Conservation (phyloP, 768 basidiomycete species). For the Hericium erinaceus region DNA sequence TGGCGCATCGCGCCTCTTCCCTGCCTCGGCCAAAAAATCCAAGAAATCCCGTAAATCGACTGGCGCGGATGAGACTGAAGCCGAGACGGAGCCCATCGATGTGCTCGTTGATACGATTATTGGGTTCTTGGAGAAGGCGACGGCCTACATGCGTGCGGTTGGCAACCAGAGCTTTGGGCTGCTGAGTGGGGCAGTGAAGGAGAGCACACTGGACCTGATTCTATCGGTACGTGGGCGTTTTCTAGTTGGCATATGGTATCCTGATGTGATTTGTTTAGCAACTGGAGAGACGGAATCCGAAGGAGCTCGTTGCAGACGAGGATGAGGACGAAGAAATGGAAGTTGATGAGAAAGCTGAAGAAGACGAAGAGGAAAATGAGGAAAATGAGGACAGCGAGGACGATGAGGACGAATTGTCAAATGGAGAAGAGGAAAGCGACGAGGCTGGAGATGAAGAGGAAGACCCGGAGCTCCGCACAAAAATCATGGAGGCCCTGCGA, state of each 20-base stretch:
- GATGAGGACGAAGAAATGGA: constrained; percentile 26
- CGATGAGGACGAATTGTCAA: constrained; percentile 28
- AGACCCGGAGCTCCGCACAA: constrained; percentile 55
- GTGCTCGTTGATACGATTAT: constrained; percentile 85
- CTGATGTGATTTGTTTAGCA: constrained; percentile 42
- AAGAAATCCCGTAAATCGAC: constrained; percentile 30
- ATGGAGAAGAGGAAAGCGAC: constrained; percentile 28
- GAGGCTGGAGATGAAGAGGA: constrained; percentile 37
- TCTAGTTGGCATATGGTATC: constrained; percentile 3
- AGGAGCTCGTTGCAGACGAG: constrained; percentile 34
- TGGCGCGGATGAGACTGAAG: constrained; percentile 26
- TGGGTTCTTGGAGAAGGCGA: constrained; percentile 78
- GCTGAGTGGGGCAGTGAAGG: constrained; percentile 55
- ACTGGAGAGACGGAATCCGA: constrained; percentile 65
- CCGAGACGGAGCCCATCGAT: constrained; percentile 60
- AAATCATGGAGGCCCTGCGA: constrained; percentile 55
- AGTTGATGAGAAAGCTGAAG: constrained; percentile 21
- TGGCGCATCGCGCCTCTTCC: constrained; percentile 48
- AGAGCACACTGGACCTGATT: constrained; percentile 71
- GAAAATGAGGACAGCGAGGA: constrained; percentile 29
- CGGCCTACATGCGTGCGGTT: constrained; percentile 68
- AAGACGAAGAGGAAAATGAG: constrained; percentile 25
- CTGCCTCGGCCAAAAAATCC: constrained; percentile 19
- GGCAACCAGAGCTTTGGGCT: constrained; percentile 75
- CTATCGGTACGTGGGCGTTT: constrained; percentile 49